A percentile compares a stretch with the other conserved stretches of the same genome.
These are phyloP conservation scores for Brasilioporus rufonigricans DNA, from an alignment of 768 basidiomycete species.

Conservation along the genomic window DNA sequence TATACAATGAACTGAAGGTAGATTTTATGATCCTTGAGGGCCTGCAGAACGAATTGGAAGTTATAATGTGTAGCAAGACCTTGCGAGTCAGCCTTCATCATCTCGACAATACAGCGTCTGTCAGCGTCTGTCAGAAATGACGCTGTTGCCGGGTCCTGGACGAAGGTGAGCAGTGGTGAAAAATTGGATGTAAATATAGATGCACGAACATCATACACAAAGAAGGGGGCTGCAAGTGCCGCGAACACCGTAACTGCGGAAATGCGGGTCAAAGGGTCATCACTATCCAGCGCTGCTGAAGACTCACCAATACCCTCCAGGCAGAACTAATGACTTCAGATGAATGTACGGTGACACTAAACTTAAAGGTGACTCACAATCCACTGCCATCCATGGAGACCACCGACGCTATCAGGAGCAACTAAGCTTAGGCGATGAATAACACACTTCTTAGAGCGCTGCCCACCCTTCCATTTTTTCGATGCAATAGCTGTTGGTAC, in stretches of 20 bases:
- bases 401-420: constrained; percentile 20
- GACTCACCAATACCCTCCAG: constrained; percentile 26
- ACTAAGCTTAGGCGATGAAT: neutral
- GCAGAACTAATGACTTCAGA: constrained; percentile 24
- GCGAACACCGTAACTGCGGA: constrained; percentile 8
- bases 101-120: constrained; percentile 34
- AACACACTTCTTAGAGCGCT: constrained; percentile 3
- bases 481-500: constrained; percentile 32
- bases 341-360: constrained; percentile 1
- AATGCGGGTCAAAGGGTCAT: neutral
- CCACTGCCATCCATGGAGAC: constrained; percentile 39
- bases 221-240: constrained; percentile 36
- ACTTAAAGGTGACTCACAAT: constrained; percentile 26
- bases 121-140: constrained; percentile 37
- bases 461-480: constrained; percentile 34
- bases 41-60: constrained; percentile 46
- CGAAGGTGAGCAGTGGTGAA: neutral
- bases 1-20: constrained; percentile 34
- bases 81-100: constrained; percentile 43
- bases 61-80: constrained; percentile 45
- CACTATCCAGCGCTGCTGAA: too few species aligned
- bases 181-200: neutral
- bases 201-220: constrained; percentile 48
- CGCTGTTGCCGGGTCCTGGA: constrained; percentile 12
- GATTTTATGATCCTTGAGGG: constrained; percentile 44